Evolutionary conservation across 208 protist genomes (phyloP).

Genomic region (Trypanosoma avium): DNA sequence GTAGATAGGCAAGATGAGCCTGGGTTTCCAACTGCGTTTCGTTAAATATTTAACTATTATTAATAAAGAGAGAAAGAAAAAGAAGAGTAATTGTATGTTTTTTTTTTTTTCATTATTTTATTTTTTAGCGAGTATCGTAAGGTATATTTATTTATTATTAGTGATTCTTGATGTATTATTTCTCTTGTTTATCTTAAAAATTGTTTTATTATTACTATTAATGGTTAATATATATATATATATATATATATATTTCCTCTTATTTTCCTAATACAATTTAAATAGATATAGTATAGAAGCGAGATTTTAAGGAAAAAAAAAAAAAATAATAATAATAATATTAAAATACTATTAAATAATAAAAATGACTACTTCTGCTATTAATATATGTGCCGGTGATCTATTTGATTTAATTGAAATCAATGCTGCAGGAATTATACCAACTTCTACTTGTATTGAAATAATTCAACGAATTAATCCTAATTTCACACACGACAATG

Average conservation of each 20-base stretch:
- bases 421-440: not conserved
- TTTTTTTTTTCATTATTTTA: not conserved
- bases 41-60: slow-evolving; percentile 29
- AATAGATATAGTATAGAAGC: not conserved
- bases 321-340: not conserved
- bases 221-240: too few species aligned
- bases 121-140: not conserved
- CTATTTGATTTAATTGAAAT: slow-evolving; percentile 19
- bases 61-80: not conserved
- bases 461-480: slow-evolving; percentile 11
- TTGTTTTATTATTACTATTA: too few species aligned
- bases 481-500: slow-evolving; percentile 4
- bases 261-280: too few species aligned
- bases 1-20: slow-evolving; percentile 79
- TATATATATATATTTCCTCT: too few species aligned
- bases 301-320: not conserved
- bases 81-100: not conserved
- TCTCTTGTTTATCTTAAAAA: too few species aligned
- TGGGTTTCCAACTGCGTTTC: slow-evolving; percentile 84
- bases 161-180: too few species aligned
- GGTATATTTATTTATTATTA: not conserved
- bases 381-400: not conserved
- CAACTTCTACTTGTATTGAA: slow-evolving; percentile 3
- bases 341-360: not conserved
- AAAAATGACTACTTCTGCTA: not conserved